Conservation (phyloP, 2,329 filamentous ascomycete genomes). For the Alternaria rosae region DNA sequence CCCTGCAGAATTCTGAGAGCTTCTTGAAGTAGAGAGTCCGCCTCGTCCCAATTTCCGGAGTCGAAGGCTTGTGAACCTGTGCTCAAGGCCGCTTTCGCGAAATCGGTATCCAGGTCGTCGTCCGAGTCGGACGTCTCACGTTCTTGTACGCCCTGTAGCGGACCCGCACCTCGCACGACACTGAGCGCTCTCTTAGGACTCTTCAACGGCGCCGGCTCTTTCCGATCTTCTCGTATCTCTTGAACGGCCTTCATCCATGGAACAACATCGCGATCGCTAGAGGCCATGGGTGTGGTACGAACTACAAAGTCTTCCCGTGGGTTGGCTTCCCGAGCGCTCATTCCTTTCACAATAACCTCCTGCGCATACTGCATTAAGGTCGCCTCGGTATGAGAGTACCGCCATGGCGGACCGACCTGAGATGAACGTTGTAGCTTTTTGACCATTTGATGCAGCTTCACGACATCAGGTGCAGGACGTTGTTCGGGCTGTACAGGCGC, state of each 20-base stretch:
- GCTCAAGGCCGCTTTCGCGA: slow-evolving; percentile 35
- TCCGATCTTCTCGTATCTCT: slow-evolving; percentile 7
- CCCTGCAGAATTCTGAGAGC: slow-evolving; percentile 32
- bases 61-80: slow-evolving; percentile 34
- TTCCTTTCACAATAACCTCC: slow-evolving; percentile 16
- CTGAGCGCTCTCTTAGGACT: neutral
- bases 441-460: slow-evolving; percentile 15
- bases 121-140: slow-evolving; percentile 22
- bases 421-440: slow-evolving; percentile 20
- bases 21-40: slow-evolving; percentile 36
- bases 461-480: slow-evolving; percentile 6
- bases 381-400: slow-evolving; percentile 17
- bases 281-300: neutral
- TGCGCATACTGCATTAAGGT: slow-evolving; percentile 20
- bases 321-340: neutral
- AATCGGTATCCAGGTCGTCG: slow-evolving; percentile 35
- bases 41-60: slow-evolving; percentile 29
- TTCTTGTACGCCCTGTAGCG: neutral
- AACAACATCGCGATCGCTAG: neutral
- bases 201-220: neutral
- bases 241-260: slow-evolving; percentile 19
- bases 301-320: neutral
- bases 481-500: slow-evolving; percentile 8
- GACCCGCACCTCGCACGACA: neutral
- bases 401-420: slow-evolving; percentile 7